These are phyloP conservation scores for Phyllostachys edulis DNA, from an alignment of 176 grass and related monocot species.

Conservation along the genomic window DNA sequence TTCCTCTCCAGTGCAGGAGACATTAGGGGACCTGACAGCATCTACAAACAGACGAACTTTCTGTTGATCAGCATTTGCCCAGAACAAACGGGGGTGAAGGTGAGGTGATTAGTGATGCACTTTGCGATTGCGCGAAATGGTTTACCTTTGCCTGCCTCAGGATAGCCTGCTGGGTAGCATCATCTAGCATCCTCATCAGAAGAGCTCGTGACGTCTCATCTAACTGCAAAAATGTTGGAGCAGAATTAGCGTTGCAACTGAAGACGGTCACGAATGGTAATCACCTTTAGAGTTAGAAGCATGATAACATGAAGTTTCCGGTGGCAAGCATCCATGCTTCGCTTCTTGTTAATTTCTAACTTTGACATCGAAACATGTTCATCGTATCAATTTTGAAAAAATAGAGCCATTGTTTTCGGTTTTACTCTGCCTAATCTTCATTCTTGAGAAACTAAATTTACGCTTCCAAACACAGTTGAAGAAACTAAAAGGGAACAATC, in stretches of 20 bases:
- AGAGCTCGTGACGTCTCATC: conserved; percentile 49
- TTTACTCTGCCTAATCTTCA: neutral
- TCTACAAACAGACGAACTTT: conserved; percentile 6
- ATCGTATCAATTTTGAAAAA: neutral
- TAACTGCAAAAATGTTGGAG: conserved; percentile 43
- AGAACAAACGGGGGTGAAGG: neutral
- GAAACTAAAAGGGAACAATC: neutral
- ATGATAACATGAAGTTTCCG: neutral
- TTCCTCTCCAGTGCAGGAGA: conserved; percentile 30
- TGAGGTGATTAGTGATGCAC: neutral
- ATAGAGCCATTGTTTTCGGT: neutral
- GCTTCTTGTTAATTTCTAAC: neutral
- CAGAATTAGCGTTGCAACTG: neutral
- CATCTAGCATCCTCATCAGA: conserved; percentile 60
- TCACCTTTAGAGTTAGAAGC: neutral
- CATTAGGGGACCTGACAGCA: conserved; percentile 28
- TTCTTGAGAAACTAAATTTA: neutral
- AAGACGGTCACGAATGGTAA: neutral
- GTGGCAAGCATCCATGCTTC: neutral
- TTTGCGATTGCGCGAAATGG: neutral
- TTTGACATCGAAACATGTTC: neutral
- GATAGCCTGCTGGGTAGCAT: conserved; percentile 49
- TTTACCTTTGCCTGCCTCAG: conserved; percentile 52
- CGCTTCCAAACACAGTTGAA: neutral
- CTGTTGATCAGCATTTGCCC: neutral